Evolutionary conservation across 148 eudicot species (phyloP), one percentile per base, ranked within the genome.

Genomic region (Camellia sinensis): DNA sequence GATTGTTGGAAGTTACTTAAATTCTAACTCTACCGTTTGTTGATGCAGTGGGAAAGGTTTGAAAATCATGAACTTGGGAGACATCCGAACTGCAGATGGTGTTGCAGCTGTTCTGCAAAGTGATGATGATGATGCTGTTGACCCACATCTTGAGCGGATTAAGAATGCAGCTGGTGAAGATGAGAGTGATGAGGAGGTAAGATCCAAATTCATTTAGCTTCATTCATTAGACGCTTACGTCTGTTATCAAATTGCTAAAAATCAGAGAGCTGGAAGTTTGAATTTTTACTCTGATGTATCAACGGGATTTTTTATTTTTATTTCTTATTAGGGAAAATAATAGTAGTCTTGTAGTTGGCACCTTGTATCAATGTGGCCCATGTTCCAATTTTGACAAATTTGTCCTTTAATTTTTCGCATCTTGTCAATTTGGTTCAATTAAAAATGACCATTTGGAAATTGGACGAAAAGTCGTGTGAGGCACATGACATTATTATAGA

Each of bases 161-260:
- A 95, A 60, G 89, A 91, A 86, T 84, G 87, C 75, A 81, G 91
- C 90, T 77, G 91, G 84, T 80, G 89, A 69, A 50, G 98, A 92
- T 59, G 98, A 95, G 72, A 95, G 97, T 80, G 98, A 94, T 66
- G 98, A 95, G 78, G 98, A 93, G 94, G 97, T 91, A 84, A 60
- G 56, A 21, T 70, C 54, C 59, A 11, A 11, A 10, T 57, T 57
- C 17, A 14, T 57, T 29, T 57, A 48, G 7, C 52, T 48, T 9
- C 61, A 57, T 57, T 9, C 17, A 57, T 57, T 57, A 14, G 61
- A 57, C 17, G 12, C 61, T 57, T 14, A 57, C 37, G 13, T 57
- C 3, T 57, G 13, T 29, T 29, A 29, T 29, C 37, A 57, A 57
- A 57, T 57, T 57, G 13, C 61, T 1, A 57, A 10, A 57, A 29